Conservation (phyloP, 2,329 filamentous ascomycete genomes). For the Pezicula carpinea region DNA sequence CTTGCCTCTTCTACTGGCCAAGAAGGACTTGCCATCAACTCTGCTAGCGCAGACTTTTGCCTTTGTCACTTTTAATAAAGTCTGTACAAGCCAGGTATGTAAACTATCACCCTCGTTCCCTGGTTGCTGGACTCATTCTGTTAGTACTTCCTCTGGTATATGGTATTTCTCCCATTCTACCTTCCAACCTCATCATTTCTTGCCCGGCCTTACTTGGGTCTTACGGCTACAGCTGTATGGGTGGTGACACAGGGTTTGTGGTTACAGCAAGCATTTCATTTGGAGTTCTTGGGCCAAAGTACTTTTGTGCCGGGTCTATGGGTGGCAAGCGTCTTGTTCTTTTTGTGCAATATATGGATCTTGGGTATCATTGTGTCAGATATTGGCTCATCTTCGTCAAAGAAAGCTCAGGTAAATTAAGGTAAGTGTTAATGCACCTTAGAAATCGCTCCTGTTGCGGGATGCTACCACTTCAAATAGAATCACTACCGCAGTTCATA, state of each 20-base stretch:
- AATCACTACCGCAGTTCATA: too few species aligned
- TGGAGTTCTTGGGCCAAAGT: conserved; percentile 76
- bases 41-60: conserved; percentile 96
- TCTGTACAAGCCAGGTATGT: conserved; percentile 91
- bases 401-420: too few species aligned
- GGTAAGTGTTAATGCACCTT: too few species aligned
- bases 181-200: conserved; percentile 76
- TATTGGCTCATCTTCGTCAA: conserved; percentile 23
- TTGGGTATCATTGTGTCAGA: conserved; percentile 76
- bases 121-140: not conserved
- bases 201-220: conserved; percentile 52
- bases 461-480: too few species aligned
- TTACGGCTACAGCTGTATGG: conserved; percentile 67
- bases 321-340: conserved; percentile 71
- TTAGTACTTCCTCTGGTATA: conserved; percentile 98
- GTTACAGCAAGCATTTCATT: conserved; percentile 69
- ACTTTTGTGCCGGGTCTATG: conserved; percentile 86
- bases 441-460: too few species aligned
- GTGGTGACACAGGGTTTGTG: conserved; percentile 68
- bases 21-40: conserved; percentile 72
- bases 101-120: not conserved
- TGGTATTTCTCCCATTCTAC: conserved; percentile 88
- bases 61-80: conserved; percentile 97
- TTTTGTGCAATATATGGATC: conserved; percentile 82
- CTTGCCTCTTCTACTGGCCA: conserved; percentile 72